phyloP scores from a whole-genome alignment of 768 basidiomycete species.

The Mrakia blollopis region DNA sequence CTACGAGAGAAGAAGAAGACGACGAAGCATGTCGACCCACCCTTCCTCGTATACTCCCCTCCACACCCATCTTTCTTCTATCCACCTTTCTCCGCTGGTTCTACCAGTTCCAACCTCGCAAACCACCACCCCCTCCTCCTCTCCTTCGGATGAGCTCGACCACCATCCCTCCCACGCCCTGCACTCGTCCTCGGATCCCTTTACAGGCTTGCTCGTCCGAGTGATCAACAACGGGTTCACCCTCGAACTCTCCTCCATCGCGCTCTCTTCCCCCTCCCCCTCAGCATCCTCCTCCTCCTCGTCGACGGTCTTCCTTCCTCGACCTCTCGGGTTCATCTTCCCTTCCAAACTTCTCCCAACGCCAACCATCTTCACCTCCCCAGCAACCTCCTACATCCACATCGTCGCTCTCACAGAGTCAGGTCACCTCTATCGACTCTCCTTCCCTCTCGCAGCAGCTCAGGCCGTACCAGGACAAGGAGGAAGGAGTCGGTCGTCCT shows the following conservation, averaged over 20 bases:
- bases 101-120: not conserved
- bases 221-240: conserved; percentile 68
- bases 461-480: not conserved
- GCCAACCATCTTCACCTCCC: conserved; percentile 60
- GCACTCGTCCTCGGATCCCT: not conserved
- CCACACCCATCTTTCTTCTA: conserved; percentile 9
- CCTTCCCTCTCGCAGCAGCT: conserved; percentile 50
- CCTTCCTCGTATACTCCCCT: conserved; percentile 13
- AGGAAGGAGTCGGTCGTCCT: conserved; percentile 7
- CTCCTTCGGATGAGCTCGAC: not conserved
- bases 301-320: conserved; percentile 51
- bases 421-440: conserved; percentile 68
- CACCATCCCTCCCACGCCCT: conserved; percentile 20
- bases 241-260: conserved; percentile 68
- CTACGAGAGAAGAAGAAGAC: not conserved
- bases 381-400: conserved; percentile 48
- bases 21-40: conserved; percentile 2
- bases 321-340: conserved; percentile 71
- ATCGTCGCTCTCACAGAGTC: conserved; percentile 62
- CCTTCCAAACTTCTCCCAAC: conserved; percentile 61
- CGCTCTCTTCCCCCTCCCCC: conserved; percentile 21
- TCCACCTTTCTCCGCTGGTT: not conserved
- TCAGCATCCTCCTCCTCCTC: conserved; percentile 1
- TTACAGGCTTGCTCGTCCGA: conserved; percentile 55
- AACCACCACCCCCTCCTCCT: not conserved